Conservation (phyloP, 192 early-diverging fungal genomes). For the Entomortierella beljakovae region DNA sequence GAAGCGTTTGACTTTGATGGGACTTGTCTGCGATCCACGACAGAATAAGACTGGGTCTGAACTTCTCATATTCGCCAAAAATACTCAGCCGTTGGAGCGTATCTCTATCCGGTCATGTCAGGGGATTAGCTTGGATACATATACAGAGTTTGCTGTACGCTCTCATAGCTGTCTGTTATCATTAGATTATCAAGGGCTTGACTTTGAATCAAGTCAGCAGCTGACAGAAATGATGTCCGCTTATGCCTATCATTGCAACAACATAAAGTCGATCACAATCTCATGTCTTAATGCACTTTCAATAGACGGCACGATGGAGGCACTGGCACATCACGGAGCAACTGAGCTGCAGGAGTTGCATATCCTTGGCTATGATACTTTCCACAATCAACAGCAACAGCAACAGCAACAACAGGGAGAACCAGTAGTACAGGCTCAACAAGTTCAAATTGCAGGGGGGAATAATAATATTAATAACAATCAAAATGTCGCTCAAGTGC, state of each 20-base stretch:
- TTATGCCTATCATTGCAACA: slow-evolving; percentile 32
- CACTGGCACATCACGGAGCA: not conserved
- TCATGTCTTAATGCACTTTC: slow-evolving; percentile 33
- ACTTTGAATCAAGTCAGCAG: slow-evolving; percentile 33
- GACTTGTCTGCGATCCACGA: slow-evolving; percentile 28
- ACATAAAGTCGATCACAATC: slow-evolving; percentile 32
- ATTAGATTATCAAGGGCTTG: slow-evolving; percentile 39
- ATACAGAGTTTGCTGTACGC: slow-evolving; percentile 22
- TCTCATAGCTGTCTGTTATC: slow-evolving; percentile 16
- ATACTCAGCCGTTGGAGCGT: slow-evolving; percentile 27
- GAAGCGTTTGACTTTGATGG: slow-evolving; percentile 43
- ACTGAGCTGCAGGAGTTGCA: slow-evolving; percentile 37
- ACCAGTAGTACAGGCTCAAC: not conserved
- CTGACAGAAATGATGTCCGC: slow-evolving; percentile 35
- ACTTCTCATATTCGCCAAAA: slow-evolving; percentile 34
- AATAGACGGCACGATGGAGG: slow-evolving; percentile 35
- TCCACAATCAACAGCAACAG: slow-evolving; percentile 13
- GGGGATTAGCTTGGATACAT: slow-evolving; percentile 32
- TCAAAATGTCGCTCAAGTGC: slow-evolving; percentile 5
- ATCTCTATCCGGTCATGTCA: slow-evolving; percentile 43
- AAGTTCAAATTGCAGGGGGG: not conserved
- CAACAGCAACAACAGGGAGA: slow-evolving; percentile 13
- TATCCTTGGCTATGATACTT: slow-evolving; percentile 41
- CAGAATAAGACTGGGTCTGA: slow-evolving; percentile 48
- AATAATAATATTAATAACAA: slow-evolving; percentile 1